A percentile compares a stretch with the other conserved stretches of the same genome.
These are phyloP conservation scores for Podaxis rugospora DNA, from an alignment of 768 basidiomycete genomes.

Conservation along the genomic window DNA sequence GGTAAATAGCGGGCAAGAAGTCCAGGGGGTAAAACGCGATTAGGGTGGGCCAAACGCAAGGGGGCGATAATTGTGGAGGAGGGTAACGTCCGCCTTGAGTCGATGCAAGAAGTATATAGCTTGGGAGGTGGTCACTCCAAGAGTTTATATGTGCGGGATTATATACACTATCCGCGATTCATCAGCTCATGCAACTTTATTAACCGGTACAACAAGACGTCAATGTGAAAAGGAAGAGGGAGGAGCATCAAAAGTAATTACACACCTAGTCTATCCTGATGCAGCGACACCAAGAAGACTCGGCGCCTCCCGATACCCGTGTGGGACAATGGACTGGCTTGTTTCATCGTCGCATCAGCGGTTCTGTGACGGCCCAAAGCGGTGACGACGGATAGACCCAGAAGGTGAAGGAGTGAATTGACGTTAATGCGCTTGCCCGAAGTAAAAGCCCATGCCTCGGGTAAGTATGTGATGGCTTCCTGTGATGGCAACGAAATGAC, in stretches of 20 bases:
- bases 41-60: background rate
- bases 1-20: background rate
- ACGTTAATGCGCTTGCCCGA: background rate
- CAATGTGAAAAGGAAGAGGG: constrained; percentile 5
- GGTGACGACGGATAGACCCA: background rate
- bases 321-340: background rate
- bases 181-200: background rate
- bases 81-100: background rate
- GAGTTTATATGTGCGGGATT: background rate
- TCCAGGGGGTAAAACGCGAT: background rate
- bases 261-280: background rate
- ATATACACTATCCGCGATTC: background rate
- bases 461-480: background rate
- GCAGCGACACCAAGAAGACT: background rate
- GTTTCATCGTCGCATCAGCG: background rate
- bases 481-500: background rate
- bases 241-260: background rate
- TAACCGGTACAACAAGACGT: background rate
- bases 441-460: background rate
- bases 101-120: background rate
- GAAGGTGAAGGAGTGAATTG: background rate
- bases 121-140: background rate
- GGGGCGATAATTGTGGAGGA: background rate
- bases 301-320: constrained; percentile 1
- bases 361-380: constrained; percentile 10